phyloP scores from a whole-genome alignment of 1,284 basidiomycete species.

The Ustilago trichophora region DNA sequence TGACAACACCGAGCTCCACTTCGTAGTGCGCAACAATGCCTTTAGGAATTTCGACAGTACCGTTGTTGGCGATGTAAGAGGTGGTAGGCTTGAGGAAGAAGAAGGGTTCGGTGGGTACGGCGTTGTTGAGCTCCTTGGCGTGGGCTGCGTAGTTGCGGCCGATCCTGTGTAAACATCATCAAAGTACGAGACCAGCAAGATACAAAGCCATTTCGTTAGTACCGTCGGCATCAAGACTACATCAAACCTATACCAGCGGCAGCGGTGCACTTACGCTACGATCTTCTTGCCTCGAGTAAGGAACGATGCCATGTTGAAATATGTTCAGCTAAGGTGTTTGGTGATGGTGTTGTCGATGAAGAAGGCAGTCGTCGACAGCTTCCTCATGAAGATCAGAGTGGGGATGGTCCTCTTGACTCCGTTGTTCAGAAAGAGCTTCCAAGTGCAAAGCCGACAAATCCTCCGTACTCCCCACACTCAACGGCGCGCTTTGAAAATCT shows the following conservation, averaged over 20 bases:
- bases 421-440: neutral
- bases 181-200: too few relatives aligned
- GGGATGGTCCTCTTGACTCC: constrained; percentile 10
- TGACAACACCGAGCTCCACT: constrained; percentile 96
- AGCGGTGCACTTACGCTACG: constrained; percentile 51
- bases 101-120: constrained; percentile 91
- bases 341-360: constrained; percentile 1
- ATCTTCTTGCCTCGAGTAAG: constrained; percentile 51
- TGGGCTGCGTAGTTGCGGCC: constrained; percentile 74
- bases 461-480: too few relatives aligned
- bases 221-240: neutral
- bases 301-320: constrained; percentile 30
- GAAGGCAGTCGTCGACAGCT: neutral
- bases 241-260: too few relatives aligned
- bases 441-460: constrained; percentile 35
- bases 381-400: constrained; percentile 1
- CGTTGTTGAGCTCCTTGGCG: constrained; percentile 89
- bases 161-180: too few relatives aligned
- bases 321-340: neutral
- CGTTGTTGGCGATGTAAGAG: constrained; percentile 80
- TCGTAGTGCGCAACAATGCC: constrained; percentile 90
- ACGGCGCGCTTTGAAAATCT: too few relatives aligned
- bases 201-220: neutral
- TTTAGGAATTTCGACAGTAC: constrained; percentile 83
- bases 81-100: constrained; percentile 98